Evolutionary conservation across 257 asterid genomes (phyloP).

Genomic region (Lithospermum erythrorhizon): DNA sequence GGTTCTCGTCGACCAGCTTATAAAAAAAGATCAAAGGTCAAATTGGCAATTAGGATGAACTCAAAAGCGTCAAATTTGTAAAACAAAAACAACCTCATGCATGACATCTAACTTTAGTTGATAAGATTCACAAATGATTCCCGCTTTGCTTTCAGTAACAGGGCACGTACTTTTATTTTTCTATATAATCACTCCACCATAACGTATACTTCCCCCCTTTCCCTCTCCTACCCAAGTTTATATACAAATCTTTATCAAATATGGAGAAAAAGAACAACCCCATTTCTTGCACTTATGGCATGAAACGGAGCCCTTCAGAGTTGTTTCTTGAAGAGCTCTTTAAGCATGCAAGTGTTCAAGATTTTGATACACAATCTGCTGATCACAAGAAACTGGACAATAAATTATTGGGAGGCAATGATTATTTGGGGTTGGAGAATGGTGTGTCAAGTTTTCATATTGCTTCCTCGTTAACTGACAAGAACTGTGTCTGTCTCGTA

Average conservation of each 20-base stretch:
- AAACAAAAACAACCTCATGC: background rate
- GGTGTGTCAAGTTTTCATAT: background rate
- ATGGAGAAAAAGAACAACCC: slow-evolving; percentile 23
- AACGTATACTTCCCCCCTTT: slow-evolving; percentile 10
- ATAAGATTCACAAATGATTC: slow-evolving; percentile 32
- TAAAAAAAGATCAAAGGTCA: background rate
- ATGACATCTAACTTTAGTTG: slow-evolving; percentile 19
- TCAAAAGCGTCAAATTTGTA: slow-evolving; percentile 15
- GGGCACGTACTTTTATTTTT: slow-evolving; percentile 12
- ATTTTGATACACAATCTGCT: slow-evolving; percentile 13
- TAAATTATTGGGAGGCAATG: slow-evolving; percentile 12
- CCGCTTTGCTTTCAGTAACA: slow-evolving; percentile 11
- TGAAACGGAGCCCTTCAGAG: slow-evolving; percentile 53
- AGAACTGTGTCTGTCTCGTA: slow-evolving; percentile 10
- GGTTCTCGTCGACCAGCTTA: too few species aligned
- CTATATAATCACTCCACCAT: slow-evolving; percentile 23
- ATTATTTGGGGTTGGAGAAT: background rate
- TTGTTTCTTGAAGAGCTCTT: slow-evolving; percentile 42
- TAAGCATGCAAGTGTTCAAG: slow-evolving; percentile 12
- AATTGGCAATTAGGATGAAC: background rate
- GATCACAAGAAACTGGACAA: slow-evolving; percentile 17
- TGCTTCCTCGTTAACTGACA: background rate
- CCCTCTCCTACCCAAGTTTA: slow-evolving; percentile 9
- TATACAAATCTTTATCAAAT: slow-evolving; percentile 17
- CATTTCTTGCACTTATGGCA: slow-evolving; percentile 20